Evolutionary conservation across 139 green algal genomes (phyloP).

Genomic region (Chlamydomonas eustigma): DNA sequence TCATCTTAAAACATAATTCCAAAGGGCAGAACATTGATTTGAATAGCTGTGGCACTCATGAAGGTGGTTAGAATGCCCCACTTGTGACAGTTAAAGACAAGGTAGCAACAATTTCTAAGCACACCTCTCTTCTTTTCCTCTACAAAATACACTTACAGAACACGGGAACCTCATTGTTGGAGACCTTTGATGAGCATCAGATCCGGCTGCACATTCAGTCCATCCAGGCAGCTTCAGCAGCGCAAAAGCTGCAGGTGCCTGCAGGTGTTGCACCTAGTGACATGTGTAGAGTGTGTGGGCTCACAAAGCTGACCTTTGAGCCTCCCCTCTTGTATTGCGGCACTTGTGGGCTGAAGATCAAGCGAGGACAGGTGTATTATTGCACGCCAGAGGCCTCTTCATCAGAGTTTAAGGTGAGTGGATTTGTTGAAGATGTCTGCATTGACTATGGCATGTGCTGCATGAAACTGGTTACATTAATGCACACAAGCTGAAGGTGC

Average conservation of each 20-base stretch:
- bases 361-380: slow-evolving; percentile 81
- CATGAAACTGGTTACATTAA: too few relatives aligned
- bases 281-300: slow-evolving; percentile 1
- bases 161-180: slow-evolving; percentile 83
- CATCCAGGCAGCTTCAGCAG: slow-evolving; percentile 36
- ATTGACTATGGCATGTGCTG: too few relatives aligned
- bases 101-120: too few relatives aligned
- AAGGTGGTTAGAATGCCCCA: too few relatives aligned
- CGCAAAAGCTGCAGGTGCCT: not conserved
- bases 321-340: slow-evolving; percentile 92
- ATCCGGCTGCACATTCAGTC: slow-evolving; percentile 73
- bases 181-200: slow-evolving; percentile 79
- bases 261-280: not conserved
- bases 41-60: too few relatives aligned
- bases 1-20: too few relatives aligned
- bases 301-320: slow-evolving; percentile 87
- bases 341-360: slow-evolving; percentile 84
- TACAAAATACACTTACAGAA: too few relatives aligned
- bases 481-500: too few relatives aligned
- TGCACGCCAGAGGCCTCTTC: slow-evolving; percentile 23
- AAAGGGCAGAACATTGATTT: too few relatives aligned
- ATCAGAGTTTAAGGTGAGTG: slow-evolving; percentile 4
- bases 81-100: too few relatives aligned
- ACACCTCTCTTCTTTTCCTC: too few relatives aligned
- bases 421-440: too few relatives aligned